Evolutionary conservation across 306 rosid species (phyloP).

Genomic region (Styphnolobium japonicum): DNA sequence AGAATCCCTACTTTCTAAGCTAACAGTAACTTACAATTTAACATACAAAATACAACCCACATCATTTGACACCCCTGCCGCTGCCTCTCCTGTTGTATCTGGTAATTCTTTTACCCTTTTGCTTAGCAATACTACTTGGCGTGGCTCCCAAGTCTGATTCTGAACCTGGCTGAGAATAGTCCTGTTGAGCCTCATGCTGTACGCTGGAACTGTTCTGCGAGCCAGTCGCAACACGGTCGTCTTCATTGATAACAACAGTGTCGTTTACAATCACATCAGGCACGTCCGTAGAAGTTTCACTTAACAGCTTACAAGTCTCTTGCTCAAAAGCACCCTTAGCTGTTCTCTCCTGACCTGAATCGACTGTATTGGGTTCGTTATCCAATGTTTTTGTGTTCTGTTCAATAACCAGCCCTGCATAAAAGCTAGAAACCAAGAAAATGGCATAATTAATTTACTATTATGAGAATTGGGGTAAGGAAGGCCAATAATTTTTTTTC

Average conservation of each 20-base stretch:
- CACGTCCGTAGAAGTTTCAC: slow-evolving; percentile 50
- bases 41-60: slow-evolving; percentile 23
- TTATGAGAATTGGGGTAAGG: background rate
- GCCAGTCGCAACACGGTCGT: slow-evolving; percentile 36
- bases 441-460: background rate
- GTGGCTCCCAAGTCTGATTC: slow-evolving; percentile 28
- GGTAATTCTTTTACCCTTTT: slow-evolving; percentile 43
- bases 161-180: slow-evolving; percentile 35
- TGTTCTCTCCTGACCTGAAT: slow-evolving; percentile 37
- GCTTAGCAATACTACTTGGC: slow-evolving; percentile 32
- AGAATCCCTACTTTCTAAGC: slow-evolving; percentile 38
- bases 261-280: slow-evolving; percentile 36
- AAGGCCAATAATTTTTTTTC: background rate
- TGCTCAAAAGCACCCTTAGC: slow-evolving; percentile 28
- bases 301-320: slow-evolving; percentile 41
- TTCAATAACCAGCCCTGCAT: slow-evolving; percentile 36
- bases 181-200: slow-evolving; percentile 38
- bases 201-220: slow-evolving; percentile 57
- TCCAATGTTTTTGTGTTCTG: slow-evolving; percentile 24
- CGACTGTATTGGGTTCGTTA: slow-evolving; percentile 21
- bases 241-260: slow-evolving; percentile 27
- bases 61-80: slow-evolving; percentile 47
- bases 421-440: slow-evolving; percentile 47
- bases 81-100: slow-evolving; percentile 52
- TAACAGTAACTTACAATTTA: slow-evolving; percentile 40